These are phyloP conservation scores for Lolium multiflorum DNA, from an alignment of 176 grass and related monocot species.

Conservation along the genomic window DNA sequence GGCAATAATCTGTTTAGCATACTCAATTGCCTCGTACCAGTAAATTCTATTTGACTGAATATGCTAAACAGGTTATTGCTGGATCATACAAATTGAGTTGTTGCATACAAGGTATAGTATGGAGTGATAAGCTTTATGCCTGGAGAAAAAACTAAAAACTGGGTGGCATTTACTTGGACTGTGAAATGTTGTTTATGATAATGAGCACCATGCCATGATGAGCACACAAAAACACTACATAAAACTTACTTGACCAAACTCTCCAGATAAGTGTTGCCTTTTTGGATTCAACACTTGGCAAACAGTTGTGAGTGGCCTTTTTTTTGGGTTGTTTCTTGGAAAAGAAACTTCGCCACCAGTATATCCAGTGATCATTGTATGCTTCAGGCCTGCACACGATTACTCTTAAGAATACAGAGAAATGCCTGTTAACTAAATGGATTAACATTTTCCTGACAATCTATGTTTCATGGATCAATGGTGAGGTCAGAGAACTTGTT, in stretches of 20 bases:
- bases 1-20: no score
- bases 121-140: not conserved
- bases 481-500: not conserved
- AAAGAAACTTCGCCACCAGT: not conserved
- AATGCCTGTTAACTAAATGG: not conserved
- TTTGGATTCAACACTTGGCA: not conserved
- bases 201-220: not conserved
- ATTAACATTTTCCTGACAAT: not conserved
- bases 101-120: not conserved
- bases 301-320: not conserved
- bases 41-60: not conserved
- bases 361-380: not conserved
- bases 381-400: not conserved
- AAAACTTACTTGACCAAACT: not conserved
- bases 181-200: slow-evolving; percentile 1
- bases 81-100: not conserved
- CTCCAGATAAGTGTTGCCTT: not conserved
- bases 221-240: not conserved
- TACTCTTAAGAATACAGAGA: not conserved
- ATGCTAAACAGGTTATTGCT: not conserved
- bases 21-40: not conserved
- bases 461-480: not conserved
- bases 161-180: not conserved
- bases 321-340: not conserved
- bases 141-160: not conserved